phyloP scores from a whole-genome alignment of 2,329 filamentous ascomycete genomes.

The Cephalotrichum gorgonifer region DNA sequence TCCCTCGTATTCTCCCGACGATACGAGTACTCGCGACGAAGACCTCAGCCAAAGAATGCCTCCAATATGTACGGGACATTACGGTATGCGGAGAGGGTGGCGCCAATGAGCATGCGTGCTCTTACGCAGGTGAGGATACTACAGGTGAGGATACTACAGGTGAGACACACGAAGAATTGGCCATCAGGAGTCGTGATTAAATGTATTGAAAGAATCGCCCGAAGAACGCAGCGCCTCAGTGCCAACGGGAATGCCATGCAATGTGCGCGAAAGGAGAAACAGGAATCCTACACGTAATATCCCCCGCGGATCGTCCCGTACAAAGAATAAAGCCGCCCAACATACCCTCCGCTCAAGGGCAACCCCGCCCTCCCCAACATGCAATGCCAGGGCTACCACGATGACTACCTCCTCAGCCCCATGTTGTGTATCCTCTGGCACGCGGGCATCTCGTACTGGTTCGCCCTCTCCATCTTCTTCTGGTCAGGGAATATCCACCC shows the following conservation, averaged over 20 bases:
- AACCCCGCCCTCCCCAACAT: no score
- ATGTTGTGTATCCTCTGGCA: constrained; percentile 41
- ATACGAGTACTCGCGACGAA: no score
- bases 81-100: no score
- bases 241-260: background rate
- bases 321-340: background rate
- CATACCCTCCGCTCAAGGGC: background rate
- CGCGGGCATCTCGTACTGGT: constrained; percentile 37
- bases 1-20: no score
- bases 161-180: no score
- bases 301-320: background rate
- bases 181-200: no score
- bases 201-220: background rate
- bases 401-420: constrained; percentile 14
- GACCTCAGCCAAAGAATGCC: no score
- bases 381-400: background rate
- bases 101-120: background rate
- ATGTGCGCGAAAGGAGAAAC: background rate
- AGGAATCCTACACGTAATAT: background rate
- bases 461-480: constrained; percentile 65
- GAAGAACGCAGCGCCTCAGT: background rate
- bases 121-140: background rate
- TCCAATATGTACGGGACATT: no score
- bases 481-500: constrained; percentile 82
- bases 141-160: no score